These are phyloP conservation scores for Jaltomata sinuosa DNA, from an alignment of 257 asterid species.

Conservation along the genomic window DNA sequence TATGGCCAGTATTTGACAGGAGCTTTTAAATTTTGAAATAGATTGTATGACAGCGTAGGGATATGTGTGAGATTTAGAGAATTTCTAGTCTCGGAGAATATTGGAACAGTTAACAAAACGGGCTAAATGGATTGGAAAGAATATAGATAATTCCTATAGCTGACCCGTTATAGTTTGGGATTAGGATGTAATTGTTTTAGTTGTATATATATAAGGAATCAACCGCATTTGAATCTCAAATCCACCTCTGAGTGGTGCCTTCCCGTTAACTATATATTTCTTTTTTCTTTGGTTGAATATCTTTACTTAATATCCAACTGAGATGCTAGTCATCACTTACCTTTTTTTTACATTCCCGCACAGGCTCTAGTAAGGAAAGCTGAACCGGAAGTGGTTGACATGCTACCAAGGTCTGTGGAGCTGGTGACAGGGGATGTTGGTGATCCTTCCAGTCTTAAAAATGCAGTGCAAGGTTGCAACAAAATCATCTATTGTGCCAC, in stretches of 20 bases:
- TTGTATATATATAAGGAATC: background rate
- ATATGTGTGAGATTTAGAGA: background rate
- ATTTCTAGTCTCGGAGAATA: background rate
- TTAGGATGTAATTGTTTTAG: background rate
- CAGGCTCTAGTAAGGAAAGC: slow-evolving; percentile 87
- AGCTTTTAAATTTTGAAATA: background rate
- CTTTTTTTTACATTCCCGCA: background rate
- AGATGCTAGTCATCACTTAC: background rate
- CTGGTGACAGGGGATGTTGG: slow-evolving; percentile 90
- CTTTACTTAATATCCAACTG: background rate
- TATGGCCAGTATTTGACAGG: background rate
- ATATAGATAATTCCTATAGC: background rate
- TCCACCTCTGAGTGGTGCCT: background rate
- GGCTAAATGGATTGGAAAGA: background rate
- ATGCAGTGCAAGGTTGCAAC: slow-evolving; percentile 82
- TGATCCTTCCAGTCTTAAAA: slow-evolving; percentile 59
- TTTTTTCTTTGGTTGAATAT: background rate
- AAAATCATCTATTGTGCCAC: slow-evolving; percentile 94
- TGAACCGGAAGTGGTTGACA: slow-evolving; percentile 62
- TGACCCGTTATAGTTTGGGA: background rate
- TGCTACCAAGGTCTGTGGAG: slow-evolving; percentile 91
- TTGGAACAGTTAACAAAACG: background rate
- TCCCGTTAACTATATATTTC: background rate
- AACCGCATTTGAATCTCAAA: background rate
- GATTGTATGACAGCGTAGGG: background rate